Conservation (phyloP, 1,139 yeast species). For the Kodamaea sp. region DNA sequence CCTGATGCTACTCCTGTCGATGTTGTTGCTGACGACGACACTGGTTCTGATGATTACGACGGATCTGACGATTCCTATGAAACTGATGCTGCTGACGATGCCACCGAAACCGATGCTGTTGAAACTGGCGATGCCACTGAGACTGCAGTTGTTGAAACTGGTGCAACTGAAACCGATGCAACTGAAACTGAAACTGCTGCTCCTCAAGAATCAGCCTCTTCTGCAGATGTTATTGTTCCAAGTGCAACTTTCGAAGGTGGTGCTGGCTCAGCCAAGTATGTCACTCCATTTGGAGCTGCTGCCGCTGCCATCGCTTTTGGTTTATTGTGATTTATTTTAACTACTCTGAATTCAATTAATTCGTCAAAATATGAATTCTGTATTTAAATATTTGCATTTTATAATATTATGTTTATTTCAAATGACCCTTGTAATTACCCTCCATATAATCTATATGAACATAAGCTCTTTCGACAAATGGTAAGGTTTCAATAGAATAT, state of each 20-base stretch:
- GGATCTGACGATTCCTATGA: neutral
- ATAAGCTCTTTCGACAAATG: constrained; percentile 75
- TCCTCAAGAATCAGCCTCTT: neutral
- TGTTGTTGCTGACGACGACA: neutral
- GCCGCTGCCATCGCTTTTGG: constrained; percentile 1
- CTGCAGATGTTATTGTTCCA: constrained; percentile 1
- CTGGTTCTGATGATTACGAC: constrained; percentile 1
- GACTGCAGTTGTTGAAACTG: constrained; percentile 1
- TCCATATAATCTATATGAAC: constrained; percentile 74
- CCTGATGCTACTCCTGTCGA: constrained; percentile 1
- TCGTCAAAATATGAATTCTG: neutral
- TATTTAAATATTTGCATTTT: neutral
- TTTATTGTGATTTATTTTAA: neutral
- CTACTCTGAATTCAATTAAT: neutral
- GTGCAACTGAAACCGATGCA: constrained; percentile 3
- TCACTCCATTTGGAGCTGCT: constrained; percentile 1
- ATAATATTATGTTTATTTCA: constrained; percentile 20
- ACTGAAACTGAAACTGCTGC: neutral
- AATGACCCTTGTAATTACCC: constrained; percentile 50
- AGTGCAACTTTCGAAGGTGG: neutral
- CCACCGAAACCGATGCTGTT: constrained; percentile 1
- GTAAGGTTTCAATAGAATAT: constrained; percentile 73
- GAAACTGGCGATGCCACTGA: constrained; percentile 1
- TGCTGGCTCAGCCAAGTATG: neutral
- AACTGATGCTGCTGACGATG: constrained; percentile 2